Base-by-base conservation (phyloP, 1,284 basidiomycete genomes). In the Sporisorium scitamineum region DNA sequence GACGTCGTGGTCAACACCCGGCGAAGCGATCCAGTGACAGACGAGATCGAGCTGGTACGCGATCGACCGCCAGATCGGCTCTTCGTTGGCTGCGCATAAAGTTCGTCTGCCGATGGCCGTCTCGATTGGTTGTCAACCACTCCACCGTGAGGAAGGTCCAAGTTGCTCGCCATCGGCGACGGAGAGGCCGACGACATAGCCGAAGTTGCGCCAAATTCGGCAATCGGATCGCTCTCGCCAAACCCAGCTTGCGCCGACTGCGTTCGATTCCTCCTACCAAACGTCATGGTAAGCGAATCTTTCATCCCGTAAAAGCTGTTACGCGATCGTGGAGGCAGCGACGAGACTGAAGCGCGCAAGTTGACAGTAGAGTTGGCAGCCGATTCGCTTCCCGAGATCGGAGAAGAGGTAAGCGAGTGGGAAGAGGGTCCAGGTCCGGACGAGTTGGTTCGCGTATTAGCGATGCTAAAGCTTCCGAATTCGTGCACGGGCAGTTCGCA, bases 21-120 rank as follows among this genome's bases (percentile, higher is more conserved):
- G 9, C 76, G 61, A 18, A 78, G 56, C 37, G 76, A 78, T 44
- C 68, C 64, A 5, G 71, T 74, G 16, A 74, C 62, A 20, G 71
- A 65, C 26, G 66, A 51, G 54, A 70, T 64, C 24, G 73, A 76
- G 54, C 55, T 61, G 57, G 62, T 73, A 31, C 67, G 67, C 13
- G 61, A 68, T 26, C 75, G 55, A 32, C 61, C 56, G 27, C 55
- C 51, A 5, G 53, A 45, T 29, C 57, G 55, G 3, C 27, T 29
- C 55, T 56, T 63, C 6, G 39, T 59, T 39, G 51, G 58, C 41
- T 41, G 61, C 34, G 39, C 7, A 37, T 41, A 39, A 10, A 61
- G 7, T 16, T 70, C 64, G n/a, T 70, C 68, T 0, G 51, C 55
- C 14, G 56, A 62, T 16, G 72, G 61, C 24, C 59, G 39, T 26